A percentile compares a stretch with the other conserved stretches of the same genome.
Evolutionary conservation across 1,284 basidiomycete species (phyloP).

Genomic region (Tilletia walkeri): DNA sequence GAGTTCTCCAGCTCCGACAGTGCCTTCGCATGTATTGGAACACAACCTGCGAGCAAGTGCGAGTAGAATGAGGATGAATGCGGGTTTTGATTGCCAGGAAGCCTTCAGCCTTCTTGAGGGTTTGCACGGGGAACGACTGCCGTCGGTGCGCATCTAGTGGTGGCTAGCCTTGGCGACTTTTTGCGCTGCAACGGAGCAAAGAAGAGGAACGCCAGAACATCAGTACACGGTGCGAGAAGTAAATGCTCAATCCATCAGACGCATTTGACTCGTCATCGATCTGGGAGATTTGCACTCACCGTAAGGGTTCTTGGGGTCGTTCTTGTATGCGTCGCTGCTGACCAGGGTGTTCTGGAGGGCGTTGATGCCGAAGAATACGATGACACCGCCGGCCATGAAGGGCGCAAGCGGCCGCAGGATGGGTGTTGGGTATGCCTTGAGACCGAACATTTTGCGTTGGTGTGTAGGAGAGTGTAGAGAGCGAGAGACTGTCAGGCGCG

Average conservation of each 20-base stretch:
- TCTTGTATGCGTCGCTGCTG: conserved; percentile 46
- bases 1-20: too few relatives aligned
- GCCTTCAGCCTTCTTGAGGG: too few relatives aligned
- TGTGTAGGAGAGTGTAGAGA: background rate
- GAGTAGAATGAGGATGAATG: too few relatives aligned
- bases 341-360: conserved; percentile 45
- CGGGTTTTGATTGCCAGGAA: too few relatives aligned
- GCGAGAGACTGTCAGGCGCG: background rate
- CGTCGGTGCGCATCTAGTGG: conserved; percentile 27
- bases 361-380: conserved; percentile 50
- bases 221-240: background rate
- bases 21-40: too few relatives aligned
- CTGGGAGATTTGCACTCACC: conserved; percentile 28
- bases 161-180: conserved; percentile 39
- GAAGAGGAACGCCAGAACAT: background rate
- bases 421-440: conserved; percentile 53
- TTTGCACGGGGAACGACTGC: too few relatives aligned
- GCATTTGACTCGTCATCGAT: too few relatives aligned
- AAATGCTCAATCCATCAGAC: conserved; percentile 6
- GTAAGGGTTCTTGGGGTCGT: conserved; percentile 55
- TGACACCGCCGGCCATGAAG: conserved; percentile 47
- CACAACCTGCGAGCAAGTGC: too few relatives aligned
- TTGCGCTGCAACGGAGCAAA: conserved; percentile 31
- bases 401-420: conserved; percentile 52
- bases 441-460: conserved; percentile 42